Evolutionary conservation across 192 early-diverging fungal species (phyloP), one percentile per base, ranked within the genome.

Genomic region (Coemansia sp.): DNA sequence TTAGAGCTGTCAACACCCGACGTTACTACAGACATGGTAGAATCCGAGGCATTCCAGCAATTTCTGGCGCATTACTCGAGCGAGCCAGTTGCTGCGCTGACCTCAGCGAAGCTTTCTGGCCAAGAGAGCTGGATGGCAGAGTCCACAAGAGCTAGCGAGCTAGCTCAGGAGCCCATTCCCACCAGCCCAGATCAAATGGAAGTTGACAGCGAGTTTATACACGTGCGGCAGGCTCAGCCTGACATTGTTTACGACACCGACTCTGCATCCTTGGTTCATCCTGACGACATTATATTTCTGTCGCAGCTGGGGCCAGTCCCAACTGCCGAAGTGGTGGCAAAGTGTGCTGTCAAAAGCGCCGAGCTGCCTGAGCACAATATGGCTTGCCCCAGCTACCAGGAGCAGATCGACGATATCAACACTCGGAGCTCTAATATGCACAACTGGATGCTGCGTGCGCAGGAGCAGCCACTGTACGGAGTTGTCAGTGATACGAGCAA

Each of bases 401-500:
- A 71, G 13, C 62, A 68, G 28, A 49, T 74, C 30, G 68, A 79
- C 42, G 77, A 74, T 16, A 70, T 79, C 14, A 79, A 79, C 61
- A 23, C 66, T 49, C 70, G 61, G 42, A 80, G 77, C 66, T 39
- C 62, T 16, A 75, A 70, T 46, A 76, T 80, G 69, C 70, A 84
- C 60, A 71, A 32, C 52, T 84, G 77, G 77, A 57, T 72, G 62
- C 64, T 76, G 30, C 71, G 75, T 39, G 69, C 75, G 52, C 77
- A 80, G 46, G 70, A 80, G 49, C 82, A 84, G 60, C 74, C 82
- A 13, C 68, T 84, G 8, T 63, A 70, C 63, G 72, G 76, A 33
- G 46, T 76, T 10, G 38, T 79, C 6, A 60, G 62, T 11, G 28
- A 52, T 17, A 63, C 77, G 37, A 67, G 65, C 21, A 84, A 84